Base-by-base conservation (phyloP, 768 basidiomycete species). In the Russula vinacea region DNA sequence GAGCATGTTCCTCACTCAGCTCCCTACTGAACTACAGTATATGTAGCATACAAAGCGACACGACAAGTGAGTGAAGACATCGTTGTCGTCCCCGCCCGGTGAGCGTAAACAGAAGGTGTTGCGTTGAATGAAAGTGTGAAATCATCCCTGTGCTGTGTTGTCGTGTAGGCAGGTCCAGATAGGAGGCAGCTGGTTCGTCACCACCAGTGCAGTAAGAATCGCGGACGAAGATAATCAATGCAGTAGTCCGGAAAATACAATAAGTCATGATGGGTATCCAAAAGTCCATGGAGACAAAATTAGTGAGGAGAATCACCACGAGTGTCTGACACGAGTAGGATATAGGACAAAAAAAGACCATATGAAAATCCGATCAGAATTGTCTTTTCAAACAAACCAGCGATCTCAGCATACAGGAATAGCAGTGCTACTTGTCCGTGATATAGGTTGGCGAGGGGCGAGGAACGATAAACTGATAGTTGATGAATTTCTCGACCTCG, bases 401-500 rank as follows among this genome's bases (percentile, higher is more conserved):
- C n/a, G n/a, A n/a, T n/a, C n/a, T 69, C 63, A 70, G 16, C 55
- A 58, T 22, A 60, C 16, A 32, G 69, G 62, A 52, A 67, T 33
- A 33, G n/a, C 53, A 17, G 68, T 65, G 37, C 76, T 78, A 51
- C 60, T 72, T 19, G 74, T 71, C 65, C 81, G 77, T 68, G 75
- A 76, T 17, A 77, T 64, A 9, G 77, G 71, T 55, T 76, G 78
- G 57, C 86, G 79, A 49, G 86, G 78, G 37, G 79, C 74, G 63
- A 84, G 71, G n/a, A 76, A 78, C 42, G 83, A 78, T 45, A 89
- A 71, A 71, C 81, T 89, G 72, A 85, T 80, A 73, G 85, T 82
- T 5, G 88, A 89, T 9, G 80, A 78, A 67, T 88, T 90, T 68
- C 85, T 78, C 68, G 88, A 90, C 17, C 88, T 82, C 32, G 82